Base-by-base conservation (phyloP, 2,329 filamentous ascomycete species). In the Claviceps arundinis region DNA sequence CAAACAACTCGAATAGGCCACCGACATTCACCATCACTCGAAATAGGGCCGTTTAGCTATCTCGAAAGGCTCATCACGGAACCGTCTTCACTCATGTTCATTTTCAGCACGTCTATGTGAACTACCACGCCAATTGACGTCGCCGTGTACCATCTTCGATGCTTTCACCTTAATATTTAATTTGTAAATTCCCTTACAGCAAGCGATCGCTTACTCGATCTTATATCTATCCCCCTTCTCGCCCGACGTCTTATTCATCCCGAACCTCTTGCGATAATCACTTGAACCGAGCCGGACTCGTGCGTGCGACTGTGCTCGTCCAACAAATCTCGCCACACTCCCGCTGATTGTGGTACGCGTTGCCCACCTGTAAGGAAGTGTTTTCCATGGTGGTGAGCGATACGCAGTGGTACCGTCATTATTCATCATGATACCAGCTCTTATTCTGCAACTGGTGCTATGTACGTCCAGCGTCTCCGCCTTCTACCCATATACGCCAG, bases 401-500 rank as follows among this genome's bases (percentile, higher is more conserved):
- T 45, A 38, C 40, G 37, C 47, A 37, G 41, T 24, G 37, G 45
- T 52, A 47, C 7, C 40, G 52, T 50, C 30, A 44, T 47, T 41
- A 14, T 46, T 49, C 64, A 66, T 57, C 55, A 77, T 77, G 74
- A 68, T 67, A 56, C 60, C 67, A 48, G 57, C 61, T 51, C 55
- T 62, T 44, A 50, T 70, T 54, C 59, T 73, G 54, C 72, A 72
- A 60, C 61, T 80, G 61, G 69, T 73, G 58, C 60, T 78, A 61
- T 77, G 71, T 66, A 65, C 69, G 51, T 65, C 70, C 41, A 63
- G 68, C 48, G 67, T 68, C 51, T 62, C 70, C 50, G 76, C 76
- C 50, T 76, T 80, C 60, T 74, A 65, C 48, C 72, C 72, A 4
- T 77, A 69, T 60, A 62, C 60, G 22, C 72, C 73, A 8, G 52